Evolutionary conservation across 345 rosid genomes (phyloP).

Genomic region (Eucalyptus dawsonii): DNA sequence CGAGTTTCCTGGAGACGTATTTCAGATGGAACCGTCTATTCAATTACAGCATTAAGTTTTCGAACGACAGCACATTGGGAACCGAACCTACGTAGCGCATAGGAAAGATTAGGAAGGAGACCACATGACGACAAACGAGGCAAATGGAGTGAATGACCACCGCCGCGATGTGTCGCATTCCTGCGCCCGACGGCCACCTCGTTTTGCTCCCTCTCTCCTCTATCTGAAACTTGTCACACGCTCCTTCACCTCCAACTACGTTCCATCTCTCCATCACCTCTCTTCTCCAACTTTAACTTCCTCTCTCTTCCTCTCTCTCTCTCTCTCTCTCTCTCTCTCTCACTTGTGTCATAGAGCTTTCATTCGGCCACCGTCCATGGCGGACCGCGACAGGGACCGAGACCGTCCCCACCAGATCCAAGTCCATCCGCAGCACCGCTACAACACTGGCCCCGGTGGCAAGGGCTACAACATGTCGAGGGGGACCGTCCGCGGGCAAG

Average conservation of each 20-base stretch:
- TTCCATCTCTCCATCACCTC: no score
- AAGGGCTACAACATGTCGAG: background rate
- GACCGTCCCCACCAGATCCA: constrained; percentile 46
- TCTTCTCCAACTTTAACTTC: no score
- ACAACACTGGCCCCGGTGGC: constrained; percentile 12
- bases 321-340: background rate
- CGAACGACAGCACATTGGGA: background rate
- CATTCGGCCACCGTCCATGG: background rate
- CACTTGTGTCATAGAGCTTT: background rate
- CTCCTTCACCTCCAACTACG: no score
- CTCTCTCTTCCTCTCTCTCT: fast-evolving
- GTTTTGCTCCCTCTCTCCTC: no score
- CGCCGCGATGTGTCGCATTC: background rate
- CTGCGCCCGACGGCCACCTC: background rate
- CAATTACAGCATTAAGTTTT: background rate
- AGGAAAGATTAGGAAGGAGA: background rate
- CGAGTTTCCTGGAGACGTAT: background rate
- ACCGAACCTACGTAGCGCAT: background rate
- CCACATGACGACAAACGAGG: background rate
- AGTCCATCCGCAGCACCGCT: constrained; percentile 40
- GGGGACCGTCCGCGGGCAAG: constrained; percentile 48
- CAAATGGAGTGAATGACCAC: background rate
- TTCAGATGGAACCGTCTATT: background rate
- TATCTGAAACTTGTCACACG: no score
- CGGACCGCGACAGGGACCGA: constrained; percentile 6